These are phyloP conservation scores for Globisporangium recalcitrans DNA, from an alignment of 352 stramenopile species.

Conservation along the genomic window DNA sequence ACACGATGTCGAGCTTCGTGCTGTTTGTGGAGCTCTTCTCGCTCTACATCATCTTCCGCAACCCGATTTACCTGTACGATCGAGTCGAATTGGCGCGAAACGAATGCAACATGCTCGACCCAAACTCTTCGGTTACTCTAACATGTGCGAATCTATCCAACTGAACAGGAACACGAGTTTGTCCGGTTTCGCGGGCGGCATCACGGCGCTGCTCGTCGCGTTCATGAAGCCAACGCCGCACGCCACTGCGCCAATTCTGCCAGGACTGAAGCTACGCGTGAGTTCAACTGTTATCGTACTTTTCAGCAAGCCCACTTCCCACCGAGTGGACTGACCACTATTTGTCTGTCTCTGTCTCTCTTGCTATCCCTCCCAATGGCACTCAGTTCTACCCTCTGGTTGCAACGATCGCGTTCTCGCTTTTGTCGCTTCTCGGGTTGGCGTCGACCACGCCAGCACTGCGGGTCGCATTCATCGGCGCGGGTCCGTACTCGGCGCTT, in stretches of 20 bases:
- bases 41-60: slow-evolving; percentile 79
- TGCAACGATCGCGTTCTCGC: slow-evolving; percentile 41
- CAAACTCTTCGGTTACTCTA: not conserved
- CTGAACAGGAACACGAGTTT: slow-evolving; percentile 50
- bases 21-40: slow-evolving; percentile 79
- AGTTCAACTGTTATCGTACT: slow-evolving; percentile 11
- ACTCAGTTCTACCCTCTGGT: slow-evolving; percentile 66
- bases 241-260: slow-evolving; percentile 46
- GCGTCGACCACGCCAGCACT: slow-evolving; percentile 28
- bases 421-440: slow-evolving; percentile 43
- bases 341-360: not conserved
- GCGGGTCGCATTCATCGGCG: slow-evolving; percentile 51
- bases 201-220: slow-evolving; percentile 76
- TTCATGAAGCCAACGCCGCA: slow-evolving; percentile 72
- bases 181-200: slow-evolving; percentile 71
- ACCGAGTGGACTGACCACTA: not conserved
- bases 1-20: slow-evolving; percentile 58
- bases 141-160: not conserved
- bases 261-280: slow-evolving; percentile 61
- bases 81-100: not conserved
- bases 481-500: slow-evolving; percentile 66
- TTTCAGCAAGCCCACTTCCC: not conserved
- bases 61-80: slow-evolving; percentile 71
- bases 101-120: not conserved
- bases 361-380: not conserved